phyloP scores from a whole-genome alignment of 164 flowering plant species.

The Nymphaea colorata region DNA sequence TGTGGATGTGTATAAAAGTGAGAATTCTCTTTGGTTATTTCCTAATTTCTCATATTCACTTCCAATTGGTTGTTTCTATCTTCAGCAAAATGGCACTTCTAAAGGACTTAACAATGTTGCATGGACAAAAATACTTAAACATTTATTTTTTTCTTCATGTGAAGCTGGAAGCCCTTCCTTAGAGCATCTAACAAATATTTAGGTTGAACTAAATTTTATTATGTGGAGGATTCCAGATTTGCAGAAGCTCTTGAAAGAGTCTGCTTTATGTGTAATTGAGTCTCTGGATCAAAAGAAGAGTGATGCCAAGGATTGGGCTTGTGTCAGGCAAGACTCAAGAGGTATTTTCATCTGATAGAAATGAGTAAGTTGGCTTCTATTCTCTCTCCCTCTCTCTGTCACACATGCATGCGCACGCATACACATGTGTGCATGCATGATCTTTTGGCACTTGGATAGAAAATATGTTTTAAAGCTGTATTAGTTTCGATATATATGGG shows the following conservation, averaged over 20 bases:
- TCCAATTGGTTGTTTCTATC: slow-evolving; percentile 66
- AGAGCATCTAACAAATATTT: slow-evolving; percentile 77
- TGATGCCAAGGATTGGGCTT: slow-evolving; percentile 74
- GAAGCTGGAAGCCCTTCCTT: slow-evolving; percentile 56
- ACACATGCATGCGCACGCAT: too few species aligned
- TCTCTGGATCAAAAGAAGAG: slow-evolving; percentile 25
- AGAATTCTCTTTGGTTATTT: slow-evolving; percentile 72
- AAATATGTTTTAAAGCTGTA: too few species aligned
- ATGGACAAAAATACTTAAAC: slow-evolving; percentile 51
- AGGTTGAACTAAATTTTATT: slow-evolving; percentile 65
- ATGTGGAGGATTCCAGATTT: slow-evolving; percentile 89
- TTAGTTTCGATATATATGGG: too few species aligned
- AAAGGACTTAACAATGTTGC: slow-evolving; percentile 64
- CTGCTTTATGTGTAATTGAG: slow-evolving; percentile 54
- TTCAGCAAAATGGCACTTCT: slow-evolving; percentile 88
- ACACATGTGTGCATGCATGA: too few species aligned
- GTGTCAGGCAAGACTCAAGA: slow-evolving; percentile 89
- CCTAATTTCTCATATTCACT: slow-evolving; percentile 93
- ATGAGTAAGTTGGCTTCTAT: slow-evolving; percentile 40
- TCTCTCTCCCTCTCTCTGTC: too few species aligned
- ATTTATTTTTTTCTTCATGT: slow-evolving; percentile 44
- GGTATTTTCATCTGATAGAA: slow-evolving; percentile 69
- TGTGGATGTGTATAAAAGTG: slow-evolving; percentile 53
- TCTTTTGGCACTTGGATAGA: too few species aligned
- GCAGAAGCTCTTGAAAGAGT: slow-evolving; percentile 58